phyloP scores from a whole-genome alignment of 805 yeast genomes.

The Pichia nakasei region DNA sequence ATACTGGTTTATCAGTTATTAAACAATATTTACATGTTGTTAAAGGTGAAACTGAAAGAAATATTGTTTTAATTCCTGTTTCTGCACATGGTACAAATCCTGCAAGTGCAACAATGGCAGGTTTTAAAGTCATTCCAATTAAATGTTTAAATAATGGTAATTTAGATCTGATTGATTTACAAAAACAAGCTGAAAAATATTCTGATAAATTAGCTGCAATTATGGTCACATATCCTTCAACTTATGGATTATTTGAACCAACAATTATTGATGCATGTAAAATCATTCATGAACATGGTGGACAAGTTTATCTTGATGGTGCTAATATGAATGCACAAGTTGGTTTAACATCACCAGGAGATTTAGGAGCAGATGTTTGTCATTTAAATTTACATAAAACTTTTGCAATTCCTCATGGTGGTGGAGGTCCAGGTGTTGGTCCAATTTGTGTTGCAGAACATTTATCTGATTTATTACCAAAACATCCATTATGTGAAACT shows the following conservation, averaged over 20 bases:
- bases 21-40: constrained; percentile 58
- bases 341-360: constrained; percentile 95
- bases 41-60: constrained; percentile 62
- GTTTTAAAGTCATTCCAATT: constrained; percentile 86
- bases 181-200: constrained; percentile 62
- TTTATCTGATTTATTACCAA: constrained; percentile 73
- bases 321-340: constrained; percentile 99
- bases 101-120: constrained; percentile 97
- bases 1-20: constrained; percentile 85
- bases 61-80: constrained; percentile 90
- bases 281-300: constrained; percentile 79
- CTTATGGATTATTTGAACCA: constrained; percentile 94
- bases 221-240: constrained; percentile 97
- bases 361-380: constrained; percentile 96
- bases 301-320: constrained; percentile 95
- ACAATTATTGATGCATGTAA: constrained; percentile 78
- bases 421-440: constrained; percentile 99
- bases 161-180: constrained; percentile 70
- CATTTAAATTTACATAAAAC: constrained; percentile 96
- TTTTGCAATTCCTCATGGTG: constrained; percentile 96
- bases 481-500: constrained; percentile 58
- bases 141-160: constrained; percentile 83
- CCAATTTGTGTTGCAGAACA: constrained; percentile 90
- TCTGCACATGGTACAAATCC: constrained; percentile 99
- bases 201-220: constrained; percentile 70